Evolutionary conservation across 495 filamentous ascomycete species (phyloP).

Genomic region (Jackrogersella minutella): DNA sequence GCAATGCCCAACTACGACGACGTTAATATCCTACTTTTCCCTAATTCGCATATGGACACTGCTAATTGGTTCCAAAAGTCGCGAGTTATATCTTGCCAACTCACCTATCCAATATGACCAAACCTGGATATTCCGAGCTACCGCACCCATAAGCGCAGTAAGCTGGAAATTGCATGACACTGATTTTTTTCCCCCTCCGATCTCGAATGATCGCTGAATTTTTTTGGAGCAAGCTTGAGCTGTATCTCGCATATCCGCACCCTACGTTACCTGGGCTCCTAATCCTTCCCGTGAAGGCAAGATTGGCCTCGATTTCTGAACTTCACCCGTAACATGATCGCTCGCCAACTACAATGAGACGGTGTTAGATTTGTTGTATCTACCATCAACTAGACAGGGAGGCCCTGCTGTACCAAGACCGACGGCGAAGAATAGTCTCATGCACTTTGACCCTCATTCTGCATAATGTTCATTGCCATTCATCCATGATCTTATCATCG

Average conservation of each 20-base stretch:
- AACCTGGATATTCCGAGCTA: conserved; percentile 14
- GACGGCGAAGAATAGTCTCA: conserved; percentile 12
- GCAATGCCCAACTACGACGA: conserved; percentile 8
- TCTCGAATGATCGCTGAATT: no score
- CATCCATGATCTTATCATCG: conserved; percentile 26
- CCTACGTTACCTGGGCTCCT: not conserved
- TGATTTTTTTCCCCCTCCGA: no score
- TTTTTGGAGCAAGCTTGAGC: not conserved
- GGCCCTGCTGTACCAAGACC: conserved; percentile 1
- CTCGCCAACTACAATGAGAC: not conserved
- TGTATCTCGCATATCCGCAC: conserved; percentile 25
- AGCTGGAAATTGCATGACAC: conserved; percentile 5
- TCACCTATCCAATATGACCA: conserved; percentile 12
- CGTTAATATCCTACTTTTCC: conserved; percentile 12
- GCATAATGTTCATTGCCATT: conserved; percentile 20
- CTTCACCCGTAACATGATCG: not conserved
- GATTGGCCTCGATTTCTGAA: conserved; percentile 1
- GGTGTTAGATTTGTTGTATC: not conserved
- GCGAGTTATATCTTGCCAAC: conserved; percentile 28
- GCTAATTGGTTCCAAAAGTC: conserved; percentile 6
- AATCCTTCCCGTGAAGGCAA: not conserved
- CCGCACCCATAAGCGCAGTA: conserved; percentile 19
- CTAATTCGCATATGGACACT: not conserved
- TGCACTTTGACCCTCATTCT: conserved; percentile 22
- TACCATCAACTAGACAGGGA: not conserved